phyloP scores from a whole-genome alignment of 163 green algal genomes.

The Chlamydomonas reinhardtii region DNA sequence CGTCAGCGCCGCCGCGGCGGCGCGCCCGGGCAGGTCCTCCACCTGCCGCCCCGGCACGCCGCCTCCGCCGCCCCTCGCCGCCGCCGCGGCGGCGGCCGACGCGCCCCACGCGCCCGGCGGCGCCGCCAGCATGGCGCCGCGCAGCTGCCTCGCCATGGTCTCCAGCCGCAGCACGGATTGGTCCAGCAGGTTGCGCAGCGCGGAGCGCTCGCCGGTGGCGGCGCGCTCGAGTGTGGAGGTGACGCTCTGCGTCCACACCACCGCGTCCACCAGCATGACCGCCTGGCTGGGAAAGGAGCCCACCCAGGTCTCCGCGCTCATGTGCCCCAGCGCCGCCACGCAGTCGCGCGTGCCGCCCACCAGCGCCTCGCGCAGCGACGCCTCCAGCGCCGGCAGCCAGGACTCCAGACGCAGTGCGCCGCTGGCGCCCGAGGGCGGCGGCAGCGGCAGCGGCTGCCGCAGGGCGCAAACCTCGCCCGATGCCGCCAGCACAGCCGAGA shows the following conservation, averaged over 20 bases:
- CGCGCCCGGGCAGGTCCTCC: neutral
- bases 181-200: constrained; percentile 57
- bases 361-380: constrained; percentile 28
- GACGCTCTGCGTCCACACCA: constrained; percentile 61
- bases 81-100: too few species aligned
- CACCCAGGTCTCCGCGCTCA: constrained; percentile 57
- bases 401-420: constrained; percentile 6
- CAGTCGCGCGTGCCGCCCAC: constrained; percentile 31
- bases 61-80: too few species aligned
- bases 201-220: constrained; percentile 35
- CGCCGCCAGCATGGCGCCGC: constrained; percentile 29
- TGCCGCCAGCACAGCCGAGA: constrained; percentile 28
- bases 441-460: constrained; percentile 12
- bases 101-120: neutral
- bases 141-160: constrained; percentile 58
- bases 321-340: constrained; percentile 52
- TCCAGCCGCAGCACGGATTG: constrained; percentile 57
- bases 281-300: constrained; percentile 55
- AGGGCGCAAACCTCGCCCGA: constrained; percentile 45
- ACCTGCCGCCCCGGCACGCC: constrained; percentile 1
- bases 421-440: neutral
- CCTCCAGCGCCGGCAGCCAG: constrained; percentile 49
- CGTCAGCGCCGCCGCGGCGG: constrained; percentile 5
- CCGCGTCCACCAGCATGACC: constrained; percentile 53
- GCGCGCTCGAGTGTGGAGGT: constrained; percentile 37